Conservation (phyloP, 495 filamentous ascomycete genomes). For the Penicillium longicatenatum region DNA sequence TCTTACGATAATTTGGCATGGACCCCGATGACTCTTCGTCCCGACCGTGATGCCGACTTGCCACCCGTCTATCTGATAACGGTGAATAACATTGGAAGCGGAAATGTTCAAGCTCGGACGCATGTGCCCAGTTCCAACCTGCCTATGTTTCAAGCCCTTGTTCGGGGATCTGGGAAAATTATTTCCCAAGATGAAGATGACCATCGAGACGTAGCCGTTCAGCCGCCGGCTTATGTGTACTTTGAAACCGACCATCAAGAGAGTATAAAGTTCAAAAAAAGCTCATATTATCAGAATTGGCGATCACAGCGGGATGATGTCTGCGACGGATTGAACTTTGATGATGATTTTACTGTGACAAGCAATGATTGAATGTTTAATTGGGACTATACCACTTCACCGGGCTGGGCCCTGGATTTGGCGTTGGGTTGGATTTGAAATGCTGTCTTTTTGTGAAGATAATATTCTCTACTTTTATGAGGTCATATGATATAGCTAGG, state of each 20-base stretch:
- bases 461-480: neutral
- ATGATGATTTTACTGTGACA: conserved; percentile 22
- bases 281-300: conserved; percentile 45
- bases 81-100: conserved; percentile 41
- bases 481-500: no score
- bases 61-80: conserved; percentile 48
- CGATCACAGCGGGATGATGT: conserved; percentile 39
- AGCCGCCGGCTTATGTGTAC: conserved; percentile 44
- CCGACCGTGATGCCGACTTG: conserved; percentile 36
- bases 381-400: neutral
- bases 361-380: conserved; percentile 20
- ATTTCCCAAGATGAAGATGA: conserved; percentile 11
- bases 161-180: conserved; percentile 33
- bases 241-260: conserved; percentile 46
- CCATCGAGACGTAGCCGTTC: conserved; percentile 3
- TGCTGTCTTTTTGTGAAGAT: neutral
- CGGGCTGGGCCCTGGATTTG: neutral
- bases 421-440: no score
- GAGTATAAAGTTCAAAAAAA: conserved; percentile 35
- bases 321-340: conserved; percentile 42
- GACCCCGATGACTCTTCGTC: conserved; percentile 43
- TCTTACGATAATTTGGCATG: conserved; percentile 48
- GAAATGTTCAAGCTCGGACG: conserved; percentile 43
- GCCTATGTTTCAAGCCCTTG: conserved; percentile 38
- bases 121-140: conserved; percentile 44